A percentile compares a stretch with the other conserved stretches of the same genome.
These are phyloP conservation scores for Sporothrix curviconia DNA, from an alignment of 2,329 filamentous ascomycete species.

Conservation along the genomic window DNA sequence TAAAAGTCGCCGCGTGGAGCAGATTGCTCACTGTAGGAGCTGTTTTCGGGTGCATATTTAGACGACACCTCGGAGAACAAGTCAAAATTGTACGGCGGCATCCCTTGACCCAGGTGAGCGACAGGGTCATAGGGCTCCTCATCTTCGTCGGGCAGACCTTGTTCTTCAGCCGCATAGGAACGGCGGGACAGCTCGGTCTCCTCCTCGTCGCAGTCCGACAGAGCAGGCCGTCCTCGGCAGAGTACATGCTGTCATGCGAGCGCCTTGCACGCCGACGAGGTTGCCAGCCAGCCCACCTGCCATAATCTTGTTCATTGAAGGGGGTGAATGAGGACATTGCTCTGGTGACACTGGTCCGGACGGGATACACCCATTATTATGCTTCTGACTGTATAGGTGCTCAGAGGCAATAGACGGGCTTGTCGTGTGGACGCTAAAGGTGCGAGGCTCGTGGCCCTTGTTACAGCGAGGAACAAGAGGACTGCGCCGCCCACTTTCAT, in stretches of 20 bases:
- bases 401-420: conserved; percentile 8
- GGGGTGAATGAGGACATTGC: too few relatives aligned
- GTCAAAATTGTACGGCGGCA: conserved; percentile 16
- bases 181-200: too few relatives aligned
- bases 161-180: too few relatives aligned
- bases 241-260: not conserved
- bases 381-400: not conserved
- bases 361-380: too few relatives aligned
- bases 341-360: too few relatives aligned
- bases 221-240: too few relatives aligned
- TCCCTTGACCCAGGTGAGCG: not conserved
- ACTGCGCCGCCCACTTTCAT: not conserved
- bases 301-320: too few relatives aligned
- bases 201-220: too few relatives aligned
- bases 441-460: conserved; percentile 2
- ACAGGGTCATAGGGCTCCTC: not conserved
- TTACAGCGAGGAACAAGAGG: not conserved
- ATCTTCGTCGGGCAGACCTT: not conserved
- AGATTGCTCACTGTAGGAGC: not conserved
- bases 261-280: too few relatives aligned
- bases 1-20: not conserved
- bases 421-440: conserved; percentile 15
- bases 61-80: conserved; percentile 2
- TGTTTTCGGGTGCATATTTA: not conserved
- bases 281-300: not conserved